These are phyloP conservation scores for Phylloporus sp. DNA, from an alignment of 1,284 basidiomycete species.

Conservation along the genomic window DNA sequence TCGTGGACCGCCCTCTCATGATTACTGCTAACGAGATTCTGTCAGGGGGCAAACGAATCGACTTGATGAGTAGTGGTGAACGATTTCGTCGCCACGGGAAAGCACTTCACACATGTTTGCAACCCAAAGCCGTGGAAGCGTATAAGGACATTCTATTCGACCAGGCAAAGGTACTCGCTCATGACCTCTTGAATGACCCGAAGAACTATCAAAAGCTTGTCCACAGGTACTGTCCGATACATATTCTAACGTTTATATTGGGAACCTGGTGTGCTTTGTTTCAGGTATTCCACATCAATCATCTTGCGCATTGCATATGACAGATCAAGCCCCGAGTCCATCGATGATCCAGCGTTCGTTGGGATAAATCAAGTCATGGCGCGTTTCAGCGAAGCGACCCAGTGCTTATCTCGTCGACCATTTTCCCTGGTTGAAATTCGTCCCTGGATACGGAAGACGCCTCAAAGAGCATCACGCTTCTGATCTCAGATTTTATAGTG, in stretches of 20 bases:
- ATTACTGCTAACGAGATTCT: constrained; percentile 42
- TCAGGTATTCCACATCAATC: constrained; percentile 68
- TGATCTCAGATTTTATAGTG: constrained; percentile 63
- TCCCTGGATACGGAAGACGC: constrained; percentile 28
- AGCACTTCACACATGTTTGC: constrained; percentile 50
- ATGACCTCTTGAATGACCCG: constrained; percentile 48
- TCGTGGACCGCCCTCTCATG: constrained; percentile 43
- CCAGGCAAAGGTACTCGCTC: constrained; percentile 45
- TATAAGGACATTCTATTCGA: constrained; percentile 47
- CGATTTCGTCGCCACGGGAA: constrained; percentile 42
- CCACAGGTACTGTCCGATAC: constrained; percentile 30
- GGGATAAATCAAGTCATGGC: constrained; percentile 58
- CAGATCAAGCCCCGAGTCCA: constrained; percentile 54
- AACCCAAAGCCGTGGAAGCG: constrained; percentile 43
- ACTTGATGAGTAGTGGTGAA: constrained; percentile 30
- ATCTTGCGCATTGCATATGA: constrained; percentile 75
- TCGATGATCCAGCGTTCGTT: constrained; percentile 64
- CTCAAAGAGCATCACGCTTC: constrained; percentile 55
- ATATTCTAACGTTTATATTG: not conserved
- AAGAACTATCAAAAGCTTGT: constrained; percentile 38
- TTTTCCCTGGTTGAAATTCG: constrained; percentile 60
- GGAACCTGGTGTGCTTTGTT: not conserved
- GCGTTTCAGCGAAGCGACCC: constrained; percentile 58
- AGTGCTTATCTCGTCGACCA: constrained; percentile 67
- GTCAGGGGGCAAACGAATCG: constrained; percentile 38